These are phyloP conservation scores for Beauveria asiatica DNA, from an alignment of 2,329 filamentous ascomycete species.

Conservation along the genomic window DNA sequence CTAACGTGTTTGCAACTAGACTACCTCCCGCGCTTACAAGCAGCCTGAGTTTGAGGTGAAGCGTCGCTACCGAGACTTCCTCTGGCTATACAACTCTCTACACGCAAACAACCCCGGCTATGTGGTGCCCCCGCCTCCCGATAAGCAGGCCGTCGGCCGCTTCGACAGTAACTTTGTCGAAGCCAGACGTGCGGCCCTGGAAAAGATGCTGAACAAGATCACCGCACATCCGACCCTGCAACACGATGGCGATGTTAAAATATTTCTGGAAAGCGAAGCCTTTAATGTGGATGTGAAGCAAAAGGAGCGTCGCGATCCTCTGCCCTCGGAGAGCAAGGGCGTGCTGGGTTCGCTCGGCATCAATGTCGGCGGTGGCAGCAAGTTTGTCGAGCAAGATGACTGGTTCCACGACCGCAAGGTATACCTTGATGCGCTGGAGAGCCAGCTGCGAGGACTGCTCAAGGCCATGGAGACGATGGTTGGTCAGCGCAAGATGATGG, in stretches of 20 bases:
- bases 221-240: slow-evolving; percentile 83
- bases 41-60: slow-evolving; percentile 89
- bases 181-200: slow-evolving; percentile 77
- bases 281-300: slow-evolving; percentile 98
- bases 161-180: slow-evolving; percentile 98
- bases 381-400: slow-evolving; percentile 97
- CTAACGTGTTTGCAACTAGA: slow-evolving; percentile 42
- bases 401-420: slow-evolving; percentile 98
- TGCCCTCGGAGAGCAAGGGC: slow-evolving; percentile 83
- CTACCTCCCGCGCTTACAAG: slow-evolving; percentile 90
- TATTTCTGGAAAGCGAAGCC: slow-evolving; percentile 91
- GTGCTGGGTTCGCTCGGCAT: slow-evolving; percentile 81
- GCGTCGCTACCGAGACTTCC: slow-evolving; percentile 87
- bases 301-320: slow-evolving; percentile 84
- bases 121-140: slow-evolving; percentile 88
- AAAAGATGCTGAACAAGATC: slow-evolving; percentile 97
- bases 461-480: slow-evolving; percentile 95
- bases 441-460: slow-evolving; percentile 78
- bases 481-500: slow-evolving; percentile 81
- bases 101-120: slow-evolving; percentile 93
- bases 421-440: slow-evolving; percentile 89
- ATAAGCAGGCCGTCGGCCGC: slow-evolving; percentile 93
- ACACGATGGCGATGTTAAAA: slow-evolving; percentile 86
- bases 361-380: slow-evolving; percentile 65
- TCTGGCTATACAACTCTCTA: slow-evolving; percentile 94